These are phyloP conservation scores for Colletotrichum sp. DNA, from an alignment of 2,329 filamentous ascomycete species.

Conservation along the genomic window DNA sequence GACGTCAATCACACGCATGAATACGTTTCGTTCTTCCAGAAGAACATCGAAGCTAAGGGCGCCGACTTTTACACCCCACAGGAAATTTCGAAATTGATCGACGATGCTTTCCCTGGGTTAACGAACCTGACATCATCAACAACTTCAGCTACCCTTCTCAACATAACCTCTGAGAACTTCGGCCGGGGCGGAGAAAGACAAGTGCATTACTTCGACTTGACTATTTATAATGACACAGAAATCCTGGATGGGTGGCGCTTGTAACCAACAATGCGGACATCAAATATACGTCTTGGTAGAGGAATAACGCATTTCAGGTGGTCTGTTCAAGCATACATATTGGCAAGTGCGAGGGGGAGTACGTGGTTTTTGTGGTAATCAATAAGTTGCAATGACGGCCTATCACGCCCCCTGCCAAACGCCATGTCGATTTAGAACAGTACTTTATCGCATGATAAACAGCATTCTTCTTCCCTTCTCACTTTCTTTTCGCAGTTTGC, in stretches of 20 bases:
- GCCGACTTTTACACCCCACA: neutral
- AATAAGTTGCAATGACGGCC: neutral
- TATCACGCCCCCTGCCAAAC: neutral
- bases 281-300: neutral
- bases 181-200: neutral
- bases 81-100: neutral
- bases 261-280: neutral
- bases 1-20: slow-evolving; percentile 1
- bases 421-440: neutral
- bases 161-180: slow-evolving; percentile 11
- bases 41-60: slow-evolving; percentile 11
- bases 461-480: no score
- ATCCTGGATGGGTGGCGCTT: neutral
- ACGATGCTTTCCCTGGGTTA: neutral
- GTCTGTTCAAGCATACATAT: neutral
- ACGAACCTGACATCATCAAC: neutral
- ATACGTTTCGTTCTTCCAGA: slow-evolving; percentile 7
- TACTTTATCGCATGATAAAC: no score
- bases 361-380: neutral
- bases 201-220: neutral
- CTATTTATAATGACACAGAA: neutral
- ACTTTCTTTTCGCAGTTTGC: no score
- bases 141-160: neutral
- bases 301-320: neutral
- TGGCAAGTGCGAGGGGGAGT: neutral